phyloP scores from a whole-genome alignment of 257 asterid genomes.

The Ocimum tenuiflorum region DNA sequence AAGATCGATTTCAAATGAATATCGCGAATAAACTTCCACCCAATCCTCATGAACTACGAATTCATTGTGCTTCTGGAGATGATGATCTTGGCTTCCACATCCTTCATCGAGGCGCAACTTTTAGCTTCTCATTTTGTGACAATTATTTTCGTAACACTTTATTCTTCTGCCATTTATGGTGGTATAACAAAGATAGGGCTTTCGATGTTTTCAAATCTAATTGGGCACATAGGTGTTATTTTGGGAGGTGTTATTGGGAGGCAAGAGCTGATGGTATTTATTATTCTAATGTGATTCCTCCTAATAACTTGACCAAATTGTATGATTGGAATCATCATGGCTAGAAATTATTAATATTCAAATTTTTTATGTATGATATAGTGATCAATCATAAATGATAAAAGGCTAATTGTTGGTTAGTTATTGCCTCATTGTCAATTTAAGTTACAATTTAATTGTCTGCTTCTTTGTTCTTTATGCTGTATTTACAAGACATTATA shows the following conservation, averaged over 20 bases:
- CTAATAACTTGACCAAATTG: background rate
- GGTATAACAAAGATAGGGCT: background rate
- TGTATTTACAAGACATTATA: too few species aligned
- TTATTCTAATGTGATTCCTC: background rate
- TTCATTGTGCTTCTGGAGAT: background rate
- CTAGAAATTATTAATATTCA: background rate
- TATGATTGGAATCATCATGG: background rate
- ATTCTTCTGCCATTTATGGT: background rate
- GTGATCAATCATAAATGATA: background rate
- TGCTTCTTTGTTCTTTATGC: too few species aligned
- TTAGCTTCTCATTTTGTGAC: background rate
- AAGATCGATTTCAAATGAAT: background rate
- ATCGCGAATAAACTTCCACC: background rate
- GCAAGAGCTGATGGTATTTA: background rate
- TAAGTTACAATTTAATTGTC: too few species aligned
- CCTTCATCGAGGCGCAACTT: background rate
- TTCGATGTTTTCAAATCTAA: background rate
- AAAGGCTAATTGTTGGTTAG: too few species aligned
- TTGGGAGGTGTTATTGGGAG: background rate
- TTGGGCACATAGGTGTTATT: background rate
- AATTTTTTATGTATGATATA: too few species aligned
- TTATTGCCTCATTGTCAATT: too few species aligned
- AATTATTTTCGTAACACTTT: background rate
- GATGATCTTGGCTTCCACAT: background rate
- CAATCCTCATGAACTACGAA: background rate